phyloP scores from a whole-genome alignment of 2,329 filamentous ascomycete genomes.

The Fusarium foetens region DNA sequence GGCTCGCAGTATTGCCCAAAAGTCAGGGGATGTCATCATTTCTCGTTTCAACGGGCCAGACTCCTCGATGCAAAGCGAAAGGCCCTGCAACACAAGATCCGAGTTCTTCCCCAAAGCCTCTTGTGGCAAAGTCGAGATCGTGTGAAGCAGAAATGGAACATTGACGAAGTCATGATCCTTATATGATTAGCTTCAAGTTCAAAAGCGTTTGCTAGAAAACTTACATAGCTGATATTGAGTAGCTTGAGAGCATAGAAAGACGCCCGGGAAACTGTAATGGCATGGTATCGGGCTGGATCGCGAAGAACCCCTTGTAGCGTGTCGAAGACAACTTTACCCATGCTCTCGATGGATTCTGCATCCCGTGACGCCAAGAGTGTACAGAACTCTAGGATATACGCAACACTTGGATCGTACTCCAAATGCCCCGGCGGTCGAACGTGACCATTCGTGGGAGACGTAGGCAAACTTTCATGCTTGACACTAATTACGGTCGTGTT shows the following conservation, averaged over 20 bases:
- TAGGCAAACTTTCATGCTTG: conserved; percentile 81
- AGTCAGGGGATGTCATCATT: conserved; percentile 95
- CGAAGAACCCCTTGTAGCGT: conserved; percentile 84
- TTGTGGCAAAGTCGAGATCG: conserved; percentile 87
- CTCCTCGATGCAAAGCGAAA: conserved; percentile 82
- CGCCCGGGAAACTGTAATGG: conserved; percentile 83
- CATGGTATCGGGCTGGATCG: conserved; percentile 81
- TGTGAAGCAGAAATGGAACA: conserved; percentile 89
- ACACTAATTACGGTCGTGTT: conserved; percentile 84
- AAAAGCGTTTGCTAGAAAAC: conserved; percentile 47
- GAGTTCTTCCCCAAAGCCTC: conserved; percentile 80
- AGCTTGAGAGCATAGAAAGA: conserved; percentile 88
- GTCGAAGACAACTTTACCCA: conserved; percentile 84
- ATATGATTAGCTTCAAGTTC: conserved; percentile 33
- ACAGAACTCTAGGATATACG: conserved; percentile 91
- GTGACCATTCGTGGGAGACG: conserved; percentile 67
- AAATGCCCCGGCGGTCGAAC: conserved; percentile 53
- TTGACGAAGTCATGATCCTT: conserved; percentile 91
- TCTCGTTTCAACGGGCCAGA: conserved; percentile 85
- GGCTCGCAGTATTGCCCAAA: conserved; percentile 89
- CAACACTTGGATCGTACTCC: conserved; percentile 84
- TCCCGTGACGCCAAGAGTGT: conserved; percentile 85
- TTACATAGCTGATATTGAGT: conserved; percentile 84
- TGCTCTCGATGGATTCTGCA: conserved; percentile 72
- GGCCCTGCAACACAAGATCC: conserved; percentile 78